Base-by-base conservation (phyloP, 345 rosid genomes). In the Eucalyptus guilfoylei region DNA sequence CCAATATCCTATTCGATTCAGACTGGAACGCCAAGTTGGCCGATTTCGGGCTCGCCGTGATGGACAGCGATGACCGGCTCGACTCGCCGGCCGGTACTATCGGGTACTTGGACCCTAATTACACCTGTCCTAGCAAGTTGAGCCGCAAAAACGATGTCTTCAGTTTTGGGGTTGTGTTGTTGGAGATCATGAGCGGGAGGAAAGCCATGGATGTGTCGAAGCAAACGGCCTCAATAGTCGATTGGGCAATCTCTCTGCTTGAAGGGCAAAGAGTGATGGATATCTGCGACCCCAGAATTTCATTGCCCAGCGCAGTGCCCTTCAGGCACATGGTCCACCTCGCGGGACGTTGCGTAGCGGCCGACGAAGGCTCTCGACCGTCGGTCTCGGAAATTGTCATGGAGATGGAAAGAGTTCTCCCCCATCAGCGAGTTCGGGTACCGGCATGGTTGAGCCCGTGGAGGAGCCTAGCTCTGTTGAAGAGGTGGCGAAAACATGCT, bases 21-120 rank as follows among this genome's bases (percentile, higher is more conserved):
- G 90, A 88, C 8, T 94, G 96, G 96, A 92, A 91, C 11, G 89
- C 95, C 6, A 97, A 93, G 92, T 88, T 97, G 62, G 95, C 95
- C 0, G 98, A 97, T 67, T 95, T 94, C 9, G 98, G 98, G 89
- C 95, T 97, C 8, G 94, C 97, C 9, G 92, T 94, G 58, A 64
- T 48, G 64, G 64, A 64, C 50, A 58, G 52, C 26, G 86, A 7
- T 85, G 62, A 96, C 94, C 2, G 95, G 95, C 7, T 94, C 96
- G 1, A 92, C 94, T 95, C 9, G 95, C 98, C 98, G 3, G 98
- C 98, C 1, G 98, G 99, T 5, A 97, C 99, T 0, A 93, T 96
- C 7, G 98, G 98, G 24, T 96, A 96, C 89, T 45, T 97, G 87
- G 99, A 97, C 91, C 98, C 98, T 86, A 54, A 89, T 54, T 96